Conservation (phyloP, 2,329 filamentous ascomycete genomes). For the Colletotrichum cordylinicola region DNA sequence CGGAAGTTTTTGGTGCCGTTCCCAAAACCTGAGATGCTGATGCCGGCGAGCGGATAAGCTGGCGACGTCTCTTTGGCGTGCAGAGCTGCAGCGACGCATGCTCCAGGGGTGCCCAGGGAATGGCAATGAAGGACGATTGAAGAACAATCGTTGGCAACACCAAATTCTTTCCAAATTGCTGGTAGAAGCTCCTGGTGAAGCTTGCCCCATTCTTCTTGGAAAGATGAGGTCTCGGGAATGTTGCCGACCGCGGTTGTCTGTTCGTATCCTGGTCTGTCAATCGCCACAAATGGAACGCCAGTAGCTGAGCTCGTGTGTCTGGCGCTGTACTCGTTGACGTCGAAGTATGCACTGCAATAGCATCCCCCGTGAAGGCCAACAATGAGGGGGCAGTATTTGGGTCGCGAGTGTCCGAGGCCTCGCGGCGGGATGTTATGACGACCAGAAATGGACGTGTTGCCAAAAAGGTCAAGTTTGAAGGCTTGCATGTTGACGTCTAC, state of each 20-base stretch:
- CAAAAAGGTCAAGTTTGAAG: neutral
- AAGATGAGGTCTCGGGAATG: slow-evolving; percentile 3
- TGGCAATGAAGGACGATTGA: slow-evolving; percentile 26
- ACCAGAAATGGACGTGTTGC: slow-evolving; percentile 3
- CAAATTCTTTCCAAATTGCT: slow-evolving; percentile 24
- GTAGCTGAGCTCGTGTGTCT: slow-evolving; percentile 12
- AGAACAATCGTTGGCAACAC: slow-evolving; percentile 16
- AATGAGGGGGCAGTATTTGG: slow-evolving; percentile 16
- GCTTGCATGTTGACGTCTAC: neutral
- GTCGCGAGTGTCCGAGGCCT: neutral
- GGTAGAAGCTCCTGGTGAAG: slow-evolving; percentile 22
- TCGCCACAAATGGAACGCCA: slow-evolving; percentile 26
- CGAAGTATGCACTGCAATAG: slow-evolving; percentile 25
- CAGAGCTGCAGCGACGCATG: slow-evolving; percentile 22
- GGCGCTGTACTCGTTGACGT: slow-evolving; percentile 24
- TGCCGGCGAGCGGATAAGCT: slow-evolving; percentile 24
- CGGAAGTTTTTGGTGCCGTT: neutral
- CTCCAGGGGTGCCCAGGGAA: slow-evolving; percentile 23
- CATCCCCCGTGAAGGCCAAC: slow-evolving; percentile 27
- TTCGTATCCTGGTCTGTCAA: slow-evolving; percentile 26
- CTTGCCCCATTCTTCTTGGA: slow-evolving; percentile 7
- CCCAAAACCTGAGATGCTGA: slow-evolving; percentile 27
- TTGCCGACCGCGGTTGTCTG: slow-evolving; percentile 17
- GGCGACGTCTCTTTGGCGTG: neutral
- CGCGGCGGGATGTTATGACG: neutral